These are phyloP conservation scores for Chenopodium quinoa DNA, from an alignment of 148 eudicot genomes.

Conservation along the genomic window DNA sequence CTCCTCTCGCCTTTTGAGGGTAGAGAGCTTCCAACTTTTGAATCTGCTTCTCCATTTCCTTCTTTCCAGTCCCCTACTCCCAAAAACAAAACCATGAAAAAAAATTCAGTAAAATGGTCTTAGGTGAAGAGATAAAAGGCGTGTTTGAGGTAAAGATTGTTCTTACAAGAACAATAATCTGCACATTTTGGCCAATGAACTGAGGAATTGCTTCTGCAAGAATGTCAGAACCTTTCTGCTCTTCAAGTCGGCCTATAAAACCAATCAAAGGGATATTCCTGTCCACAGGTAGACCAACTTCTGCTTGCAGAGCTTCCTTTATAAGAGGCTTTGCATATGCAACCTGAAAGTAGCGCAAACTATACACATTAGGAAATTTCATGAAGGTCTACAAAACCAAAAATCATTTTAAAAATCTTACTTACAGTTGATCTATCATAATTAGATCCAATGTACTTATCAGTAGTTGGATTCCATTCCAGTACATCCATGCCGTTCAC, in stretches of 20 bases:
- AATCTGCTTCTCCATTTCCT: slow-evolving; percentile 65
- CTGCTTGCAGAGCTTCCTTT: slow-evolving; percentile 88
- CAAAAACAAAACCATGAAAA: not conserved
- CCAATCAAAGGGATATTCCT: slow-evolving; percentile 75
- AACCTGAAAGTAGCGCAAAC: slow-evolving; percentile 35
- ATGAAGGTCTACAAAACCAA: not conserved
- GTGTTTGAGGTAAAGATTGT: not conserved
- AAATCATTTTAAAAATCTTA: not conserved
- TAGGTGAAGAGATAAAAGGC: not conserved
- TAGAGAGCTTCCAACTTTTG: slow-evolving; percentile 59
- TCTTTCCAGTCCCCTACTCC: slow-evolving; percentile 82
- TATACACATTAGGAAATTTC: not conserved
- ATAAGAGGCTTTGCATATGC: slow-evolving; percentile 64
- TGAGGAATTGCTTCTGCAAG: slow-evolving; percentile 65
- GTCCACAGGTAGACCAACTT: slow-evolving; percentile 74
- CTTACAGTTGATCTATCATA: slow-evolving; percentile 70
- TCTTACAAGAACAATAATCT: slow-evolving; percentile 73
- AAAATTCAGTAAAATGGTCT: not conserved
- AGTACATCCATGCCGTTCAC: slow-evolving; percentile 88
- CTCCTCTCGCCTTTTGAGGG: slow-evolving; percentile 79
- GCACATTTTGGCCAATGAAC: slow-evolving; percentile 59
- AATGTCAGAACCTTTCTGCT: slow-evolving; percentile 98
- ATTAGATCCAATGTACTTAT: slow-evolving; percentile 53
- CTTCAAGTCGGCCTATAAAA: slow-evolving; percentile 90
- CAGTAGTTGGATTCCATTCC: slow-evolving; percentile 82